Percentiles rank a stretch among this genome's conserved stretches.
These are phyloP conservation scores for Amanita brunnescens DNA, from an alignment of 768 basidiomycete genomes.

Conservation along the genomic window DNA sequence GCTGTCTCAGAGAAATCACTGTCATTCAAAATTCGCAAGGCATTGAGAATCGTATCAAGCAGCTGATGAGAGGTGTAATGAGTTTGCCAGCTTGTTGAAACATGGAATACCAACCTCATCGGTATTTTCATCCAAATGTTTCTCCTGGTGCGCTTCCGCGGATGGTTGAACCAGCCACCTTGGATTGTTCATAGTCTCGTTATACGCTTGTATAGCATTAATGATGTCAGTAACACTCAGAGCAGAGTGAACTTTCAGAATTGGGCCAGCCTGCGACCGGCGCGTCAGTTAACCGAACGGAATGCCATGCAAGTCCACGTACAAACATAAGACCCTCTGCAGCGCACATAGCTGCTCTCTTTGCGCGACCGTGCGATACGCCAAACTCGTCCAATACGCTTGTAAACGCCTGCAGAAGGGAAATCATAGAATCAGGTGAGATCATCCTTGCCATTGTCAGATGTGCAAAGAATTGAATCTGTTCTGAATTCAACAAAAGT, in stretches of 20 bases:
- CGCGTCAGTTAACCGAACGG: conserved; percentile 1
- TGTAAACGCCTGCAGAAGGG: conserved; percentile 76
- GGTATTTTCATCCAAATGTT: conserved; percentile 35
- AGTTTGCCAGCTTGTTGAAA: not conserved
- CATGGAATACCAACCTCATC: conserved; percentile 44
- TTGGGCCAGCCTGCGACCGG: conserved; percentile 49
- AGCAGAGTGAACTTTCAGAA: conserved; percentile 52
- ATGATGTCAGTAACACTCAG: conserved; percentile 63
- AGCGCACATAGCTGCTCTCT: conserved; percentile 72
- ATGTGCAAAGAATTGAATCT: conserved; percentile 95
- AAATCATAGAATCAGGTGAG: conserved; percentile 68
- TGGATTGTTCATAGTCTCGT: conserved; percentile 45
- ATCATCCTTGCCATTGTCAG: conserved; percentile 70
- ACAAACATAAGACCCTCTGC: conserved; percentile 76
- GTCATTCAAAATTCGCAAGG: conserved; percentile 53
- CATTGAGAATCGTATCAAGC: conserved; percentile 62
- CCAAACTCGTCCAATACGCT: conserved; percentile 86
- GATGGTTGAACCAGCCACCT: conserved; percentile 64
- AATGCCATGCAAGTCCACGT: conserved; percentile 12
- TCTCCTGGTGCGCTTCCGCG: conserved; percentile 39
- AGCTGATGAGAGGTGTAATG: conserved; percentile 35
- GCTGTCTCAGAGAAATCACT: conserved; percentile 50
- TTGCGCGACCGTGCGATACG: conserved; percentile 77
- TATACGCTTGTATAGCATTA: conserved; percentile 60
- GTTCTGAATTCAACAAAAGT: conserved; percentile 2